Conservation (phyloP, 345 rosid species). For the Brassica juncea region DNA sequence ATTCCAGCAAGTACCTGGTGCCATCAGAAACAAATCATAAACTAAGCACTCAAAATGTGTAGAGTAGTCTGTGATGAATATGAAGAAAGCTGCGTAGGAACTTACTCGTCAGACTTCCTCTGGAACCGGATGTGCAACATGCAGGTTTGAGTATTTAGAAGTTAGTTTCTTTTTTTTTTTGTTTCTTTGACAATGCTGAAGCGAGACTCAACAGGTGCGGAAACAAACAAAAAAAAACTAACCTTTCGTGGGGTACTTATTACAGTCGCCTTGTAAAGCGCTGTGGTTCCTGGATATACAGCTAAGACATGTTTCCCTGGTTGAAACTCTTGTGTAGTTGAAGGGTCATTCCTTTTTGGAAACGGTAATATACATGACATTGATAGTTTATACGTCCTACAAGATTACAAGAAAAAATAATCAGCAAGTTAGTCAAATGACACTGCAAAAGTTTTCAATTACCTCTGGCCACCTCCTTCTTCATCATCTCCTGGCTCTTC, state of each 20-base stretch:
- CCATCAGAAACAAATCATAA: conserved; percentile 10
- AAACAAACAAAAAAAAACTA: conserved; percentile 53
- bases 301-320: conserved; percentile 85
- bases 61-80: neutral
- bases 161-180: conserved; percentile 16
- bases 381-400: conserved; percentile 85
- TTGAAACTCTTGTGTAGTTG: conserved; percentile 62
- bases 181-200: conserved; percentile 12
- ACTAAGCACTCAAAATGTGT: neutral
- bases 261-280: conserved; percentile 95
- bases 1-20: conserved; percentile 80
- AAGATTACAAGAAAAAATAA: conserved; percentile 13
- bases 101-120: conserved; percentile 95
- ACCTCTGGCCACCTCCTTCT: conserved; percentile 81
- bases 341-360: conserved; percentile 67
- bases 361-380: conserved; percentile 78
- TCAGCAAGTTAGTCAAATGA: conserved; percentile 6
- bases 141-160: neutral
- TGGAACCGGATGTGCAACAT: conserved; percentile 44
- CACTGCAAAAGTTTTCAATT: conserved; percentile 14
- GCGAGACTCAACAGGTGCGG: conserved; percentile 65
- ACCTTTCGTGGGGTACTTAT: conserved; percentile 68
- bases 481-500: conserved; percentile 99
- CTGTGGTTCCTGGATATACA: conserved; percentile 98
- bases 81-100: conserved; percentile 12